These are phyloP conservation scores for Triticum monococcum DNA, from an alignment of 176 grass and related monocot species.

Conservation along the genomic window DNA sequence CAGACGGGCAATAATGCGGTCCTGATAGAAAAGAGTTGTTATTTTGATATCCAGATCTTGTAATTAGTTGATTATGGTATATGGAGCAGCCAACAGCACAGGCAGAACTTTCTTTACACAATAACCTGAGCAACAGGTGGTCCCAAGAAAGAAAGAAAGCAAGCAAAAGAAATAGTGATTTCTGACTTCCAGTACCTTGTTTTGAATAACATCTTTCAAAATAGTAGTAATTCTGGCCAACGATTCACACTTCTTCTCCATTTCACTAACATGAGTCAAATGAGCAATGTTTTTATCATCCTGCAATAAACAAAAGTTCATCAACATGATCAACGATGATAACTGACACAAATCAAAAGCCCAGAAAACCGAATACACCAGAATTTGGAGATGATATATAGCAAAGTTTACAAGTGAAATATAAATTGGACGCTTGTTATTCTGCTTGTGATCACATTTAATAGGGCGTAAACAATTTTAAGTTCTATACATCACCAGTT, in stretches of 20 bases:
- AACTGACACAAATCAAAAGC: conserved; percentile 7
- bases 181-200: conserved; percentile 67
- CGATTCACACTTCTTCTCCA: conserved; percentile 98
- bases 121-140: neutral
- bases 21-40: conserved; percentile 49
- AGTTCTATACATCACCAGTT: neutral
- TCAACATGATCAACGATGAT: conserved; percentile 12
- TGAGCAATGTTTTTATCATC: conserved; percentile 99
- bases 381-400: conserved; percentile 15
- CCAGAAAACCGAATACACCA: neutral
- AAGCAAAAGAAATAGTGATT: conserved; percentile 9
- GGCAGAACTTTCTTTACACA: neutral
- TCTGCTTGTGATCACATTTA: neutral
- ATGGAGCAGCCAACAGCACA: neutral
- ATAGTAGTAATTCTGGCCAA: conserved; percentile 95
- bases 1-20: conserved; percentile 95
- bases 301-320: conserved; percentile 41
- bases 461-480: neutral
- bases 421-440: neutral
- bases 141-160: neutral
- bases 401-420: neutral
- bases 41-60: conserved; percentile 9
- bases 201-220: conserved; percentile 99
- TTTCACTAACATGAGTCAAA: conserved; percentile 98
- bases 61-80: neutral